Percentiles rank a stretch among this genome's conserved stretches.
Evolutionary conservation across 2,329 filamentous ascomycete genomes (phyloP).

Genomic region (Emmonsiellopsis sp.): DNA sequence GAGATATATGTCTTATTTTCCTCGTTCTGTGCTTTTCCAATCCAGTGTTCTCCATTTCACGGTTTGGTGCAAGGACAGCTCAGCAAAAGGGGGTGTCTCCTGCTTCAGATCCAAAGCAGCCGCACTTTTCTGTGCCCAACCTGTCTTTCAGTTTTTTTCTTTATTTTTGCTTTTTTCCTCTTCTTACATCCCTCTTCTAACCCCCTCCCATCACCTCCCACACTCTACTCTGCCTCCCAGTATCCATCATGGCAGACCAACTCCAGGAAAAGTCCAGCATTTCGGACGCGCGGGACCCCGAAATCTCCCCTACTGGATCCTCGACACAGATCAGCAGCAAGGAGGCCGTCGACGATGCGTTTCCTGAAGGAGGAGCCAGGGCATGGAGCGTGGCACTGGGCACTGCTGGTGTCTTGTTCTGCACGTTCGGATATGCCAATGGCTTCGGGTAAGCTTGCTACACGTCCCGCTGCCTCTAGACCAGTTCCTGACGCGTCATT

Average conservation of each 20-base stretch:
- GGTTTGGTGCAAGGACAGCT: no score
- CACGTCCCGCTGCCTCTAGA: background rate
- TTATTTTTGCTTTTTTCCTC: background rate
- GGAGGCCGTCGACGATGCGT: constrained; percentile 3
- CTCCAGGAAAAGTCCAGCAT: background rate
- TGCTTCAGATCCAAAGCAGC: no score
- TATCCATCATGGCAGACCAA: background rate
- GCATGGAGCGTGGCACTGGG: constrained; percentile 19
- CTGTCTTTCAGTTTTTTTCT: background rate
- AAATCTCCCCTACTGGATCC: background rate
- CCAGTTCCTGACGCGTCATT: constrained; percentile 27
- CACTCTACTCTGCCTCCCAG: no score
- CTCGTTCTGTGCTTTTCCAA: no score
- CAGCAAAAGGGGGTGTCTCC: no score
- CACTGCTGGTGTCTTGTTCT: constrained; percentile 16
- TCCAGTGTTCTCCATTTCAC: no score
- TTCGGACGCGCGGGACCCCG: background rate
- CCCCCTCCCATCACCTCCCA: background rate
- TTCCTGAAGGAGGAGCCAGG: constrained; percentile 18
- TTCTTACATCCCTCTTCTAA: background rate
- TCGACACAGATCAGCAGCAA: background rate
- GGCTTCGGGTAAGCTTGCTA: constrained; percentile 14
- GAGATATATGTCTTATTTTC: no score
- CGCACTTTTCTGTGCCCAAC: no score
- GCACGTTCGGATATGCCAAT: constrained; percentile 21